Evolutionary conservation across 2,329 filamentous ascomycete species (phyloP).

Genomic region (Fusarium transvaalense): DNA sequence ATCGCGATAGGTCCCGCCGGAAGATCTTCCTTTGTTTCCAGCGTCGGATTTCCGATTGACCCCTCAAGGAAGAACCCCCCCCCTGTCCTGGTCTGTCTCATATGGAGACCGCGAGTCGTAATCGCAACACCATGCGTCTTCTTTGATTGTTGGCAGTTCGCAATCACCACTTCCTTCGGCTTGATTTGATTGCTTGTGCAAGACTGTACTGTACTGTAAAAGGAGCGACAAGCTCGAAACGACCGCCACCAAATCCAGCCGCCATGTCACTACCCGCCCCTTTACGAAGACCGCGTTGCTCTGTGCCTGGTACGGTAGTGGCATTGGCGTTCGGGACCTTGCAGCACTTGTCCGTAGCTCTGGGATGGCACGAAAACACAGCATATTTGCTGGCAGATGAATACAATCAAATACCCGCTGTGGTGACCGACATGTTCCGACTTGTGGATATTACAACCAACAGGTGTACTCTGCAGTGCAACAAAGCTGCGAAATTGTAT

Average conservation of each 20-base stretch:
- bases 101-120: slow-evolving; percentile 30
- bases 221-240: slow-evolving; percentile 3
- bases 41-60: slow-evolving; percentile 4
- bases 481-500: slow-evolving; percentile 18
- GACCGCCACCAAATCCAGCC: slow-evolving; percentile 27
- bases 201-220: not conserved
- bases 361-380: slow-evolving; percentile 28
- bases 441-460: slow-evolving; percentile 21
- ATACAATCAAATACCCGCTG: not conserved
- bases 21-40: slow-evolving; percentile 41
- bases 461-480: slow-evolving; percentile 15
- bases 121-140: slow-evolving; percentile 35
- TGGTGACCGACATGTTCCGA: not conserved
- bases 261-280: slow-evolving; percentile 38
- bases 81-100: slow-evolving; percentile 31
- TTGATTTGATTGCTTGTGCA: not conserved
- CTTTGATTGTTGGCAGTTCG: slow-evolving; percentile 26
- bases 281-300: slow-evolving; percentile 23
- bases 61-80: slow-evolving; percentile 2
- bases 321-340: slow-evolving; percentile 33
- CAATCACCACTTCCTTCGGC: slow-evolving; percentile 43
- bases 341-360: slow-evolving; percentile 23
- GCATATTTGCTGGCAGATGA: not conserved
- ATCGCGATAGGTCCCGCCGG: slow-evolving; percentile 35
- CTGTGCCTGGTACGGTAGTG: slow-evolving; percentile 24